Evolutionary conservation across 2,329 filamentous ascomycete genomes (phyloP).

Genomic region (Chaetomiaceae sp.): DNA sequence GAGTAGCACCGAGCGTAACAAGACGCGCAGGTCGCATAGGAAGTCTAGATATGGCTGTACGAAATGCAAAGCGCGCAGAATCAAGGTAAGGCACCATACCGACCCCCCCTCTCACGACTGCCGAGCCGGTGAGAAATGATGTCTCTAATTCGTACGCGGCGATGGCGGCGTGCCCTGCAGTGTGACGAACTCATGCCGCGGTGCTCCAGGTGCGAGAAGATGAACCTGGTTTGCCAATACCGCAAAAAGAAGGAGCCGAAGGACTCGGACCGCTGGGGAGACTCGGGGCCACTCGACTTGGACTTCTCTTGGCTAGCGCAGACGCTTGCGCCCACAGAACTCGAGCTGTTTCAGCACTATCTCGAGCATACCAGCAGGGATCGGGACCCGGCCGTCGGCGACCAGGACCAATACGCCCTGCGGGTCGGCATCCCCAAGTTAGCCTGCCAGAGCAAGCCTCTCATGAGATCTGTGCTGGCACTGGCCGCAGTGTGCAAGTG

Average conservation of each 20-base stretch:
- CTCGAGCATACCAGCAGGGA: conserved; percentile 39
- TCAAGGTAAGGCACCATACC: no score
- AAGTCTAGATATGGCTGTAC: conserved; percentile 35
- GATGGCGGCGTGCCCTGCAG: no score
- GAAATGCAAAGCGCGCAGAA: conserved; percentile 34
- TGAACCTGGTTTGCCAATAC: conserved; percentile 31
- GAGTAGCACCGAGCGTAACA: conserved; percentile 9
- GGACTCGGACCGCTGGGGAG: not conserved
- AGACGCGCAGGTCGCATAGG: conserved; percentile 27
- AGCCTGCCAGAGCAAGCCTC: conserved; percentile 35
- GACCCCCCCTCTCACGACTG: not conserved
- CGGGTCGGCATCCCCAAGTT: conserved; percentile 41
- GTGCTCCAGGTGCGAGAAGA: conserved; percentile 34
- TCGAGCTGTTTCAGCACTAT: conserved; percentile 39
- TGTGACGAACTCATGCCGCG: conserved; percentile 34
- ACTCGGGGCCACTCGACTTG: no score
- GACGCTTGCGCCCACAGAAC: conserved; percentile 30
- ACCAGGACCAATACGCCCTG: conserved; percentile 38
- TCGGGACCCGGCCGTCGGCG: conserved; percentile 33
- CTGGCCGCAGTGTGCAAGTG: conserved; percentile 40
- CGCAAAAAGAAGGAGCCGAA: conserved; percentile 14
- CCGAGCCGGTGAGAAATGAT: no score
- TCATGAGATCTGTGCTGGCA: conserved; percentile 41
- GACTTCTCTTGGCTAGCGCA: conserved; percentile 14
- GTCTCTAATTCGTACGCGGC: no score